phyloP scores from a whole-genome alignment of 1,139 yeast genomes.

The Candida sp. region DNA sequence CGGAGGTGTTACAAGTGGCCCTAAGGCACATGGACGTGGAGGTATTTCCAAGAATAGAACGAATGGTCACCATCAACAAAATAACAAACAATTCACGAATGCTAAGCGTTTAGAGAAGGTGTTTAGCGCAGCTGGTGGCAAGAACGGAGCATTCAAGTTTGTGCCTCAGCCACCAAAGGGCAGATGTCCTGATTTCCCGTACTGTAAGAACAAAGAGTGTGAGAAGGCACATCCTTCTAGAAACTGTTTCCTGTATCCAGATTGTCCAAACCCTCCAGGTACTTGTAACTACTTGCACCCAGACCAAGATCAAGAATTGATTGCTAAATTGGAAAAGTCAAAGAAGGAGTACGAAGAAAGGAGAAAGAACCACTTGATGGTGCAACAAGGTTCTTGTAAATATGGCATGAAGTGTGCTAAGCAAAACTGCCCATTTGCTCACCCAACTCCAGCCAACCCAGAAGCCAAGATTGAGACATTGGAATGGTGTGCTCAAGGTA shows the following conservation, averaged over 20 bases:
- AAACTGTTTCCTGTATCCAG: slow-evolving; percentile 75
- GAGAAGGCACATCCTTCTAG: slow-evolving; percentile 81
- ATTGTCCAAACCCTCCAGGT: slow-evolving; percentile 80
- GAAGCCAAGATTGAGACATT: slow-evolving; percentile 68
- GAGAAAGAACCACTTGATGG: slow-evolving; percentile 26
- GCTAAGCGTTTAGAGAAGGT: slow-evolving; percentile 45
- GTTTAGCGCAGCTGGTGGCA: slow-evolving; percentile 21
- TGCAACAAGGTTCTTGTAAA: slow-evolving; percentile 55
- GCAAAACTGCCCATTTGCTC: slow-evolving; percentile 85
- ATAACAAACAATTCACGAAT: slow-evolving; percentile 26
- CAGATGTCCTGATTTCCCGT: slow-evolving; percentile 81
- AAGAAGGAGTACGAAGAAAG: slow-evolving; percentile 53
- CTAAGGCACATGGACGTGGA: slow-evolving; percentile 10
- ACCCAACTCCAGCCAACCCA: slow-evolving; percentile 86
- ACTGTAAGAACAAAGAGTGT: slow-evolving; percentile 72
- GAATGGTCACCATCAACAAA: background rate
- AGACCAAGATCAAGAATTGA: slow-evolving; percentile 76
- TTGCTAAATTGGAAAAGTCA: slow-evolving; percentile 66
- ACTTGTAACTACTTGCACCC: slow-evolving; percentile 87
- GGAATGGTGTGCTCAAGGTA: slow-evolving; percentile 81
- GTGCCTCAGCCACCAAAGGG: slow-evolving; percentile 53
- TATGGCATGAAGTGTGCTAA: slow-evolving; percentile 77
- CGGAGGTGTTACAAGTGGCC: slow-evolving; percentile 8
- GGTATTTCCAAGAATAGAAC: slow-evolving; percentile 5
- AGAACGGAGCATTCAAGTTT: slow-evolving; percentile 18